These are phyloP conservation scores for Phytopythium delawarense DNA, from an alignment of 352 stramenopile species.

Conservation along the genomic window DNA sequence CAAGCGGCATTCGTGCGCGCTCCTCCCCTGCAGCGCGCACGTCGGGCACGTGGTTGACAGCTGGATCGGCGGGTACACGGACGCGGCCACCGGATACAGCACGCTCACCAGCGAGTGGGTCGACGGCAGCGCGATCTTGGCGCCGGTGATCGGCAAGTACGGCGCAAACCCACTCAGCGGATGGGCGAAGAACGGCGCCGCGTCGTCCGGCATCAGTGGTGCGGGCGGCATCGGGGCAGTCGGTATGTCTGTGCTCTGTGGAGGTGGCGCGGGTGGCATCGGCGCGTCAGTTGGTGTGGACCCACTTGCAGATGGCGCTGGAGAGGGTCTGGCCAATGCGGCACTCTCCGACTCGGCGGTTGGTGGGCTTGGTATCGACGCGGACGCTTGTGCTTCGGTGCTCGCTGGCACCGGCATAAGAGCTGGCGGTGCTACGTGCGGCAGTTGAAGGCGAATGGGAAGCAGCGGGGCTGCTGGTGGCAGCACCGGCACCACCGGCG, in stretches of 20 bases:
- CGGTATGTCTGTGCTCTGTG: neutral
- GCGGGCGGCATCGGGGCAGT: neutral
- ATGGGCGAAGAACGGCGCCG: neutral
- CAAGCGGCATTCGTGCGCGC: slow-evolving; percentile 22
- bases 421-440: neutral
- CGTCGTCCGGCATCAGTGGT: neutral
- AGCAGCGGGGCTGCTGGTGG: neutral
- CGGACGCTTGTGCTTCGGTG: neutral
- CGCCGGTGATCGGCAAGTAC: neutral
- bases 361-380: neutral
- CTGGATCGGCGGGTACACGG: slow-evolving; percentile 22
- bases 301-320: neutral
- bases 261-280: neutral
- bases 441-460: neutral
- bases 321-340: neutral
- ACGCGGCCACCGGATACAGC: slow-evolving; percentile 31
- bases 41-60: slow-evolving; percentile 20
- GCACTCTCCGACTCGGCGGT: neutral
- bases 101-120: slow-evolving; percentile 33
- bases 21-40: slow-evolving; percentile 16
- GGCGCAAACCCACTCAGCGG: neutral
- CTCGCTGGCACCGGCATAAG: neutral
- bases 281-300: neutral
- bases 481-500: slow-evolving; percentile 1
- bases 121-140: slow-evolving; percentile 42